Evolutionary conservation across 257 asterid genomes (phyloP).

Genomic region (Vinca minor): DNA sequence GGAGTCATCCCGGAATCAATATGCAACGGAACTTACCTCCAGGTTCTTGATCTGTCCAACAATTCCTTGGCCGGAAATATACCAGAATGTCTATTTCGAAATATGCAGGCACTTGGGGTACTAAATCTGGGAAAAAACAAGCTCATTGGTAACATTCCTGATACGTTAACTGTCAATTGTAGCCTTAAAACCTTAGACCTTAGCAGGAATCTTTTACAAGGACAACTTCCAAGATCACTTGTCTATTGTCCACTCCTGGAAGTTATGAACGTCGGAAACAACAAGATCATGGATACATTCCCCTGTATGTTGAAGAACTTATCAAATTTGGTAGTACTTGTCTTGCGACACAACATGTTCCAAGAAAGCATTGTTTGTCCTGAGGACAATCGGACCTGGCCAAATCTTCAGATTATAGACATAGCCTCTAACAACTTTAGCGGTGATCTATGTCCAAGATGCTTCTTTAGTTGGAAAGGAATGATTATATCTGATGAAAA

Average conservation of each 20-base stretch:
- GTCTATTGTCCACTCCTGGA: conserved; percentile 27
- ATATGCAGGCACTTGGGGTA: not conserved
- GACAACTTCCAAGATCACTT: conserved; percentile 34
- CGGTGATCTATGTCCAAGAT: conserved; percentile 14
- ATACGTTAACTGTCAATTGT: conserved; percentile 21
- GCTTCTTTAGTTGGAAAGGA: conserved; percentile 23
- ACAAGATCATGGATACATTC: conserved; percentile 27
- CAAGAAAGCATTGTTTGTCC: conserved; percentile 25
- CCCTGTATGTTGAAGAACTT: conserved; percentile 26
- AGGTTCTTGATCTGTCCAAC: conserved; percentile 40
- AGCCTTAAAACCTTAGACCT: conserved; percentile 32
- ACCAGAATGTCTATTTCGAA: conserved; percentile 27
- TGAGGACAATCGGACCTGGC: conserved; percentile 12
- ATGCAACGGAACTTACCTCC: conserved; percentile 24
- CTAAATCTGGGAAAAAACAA: conserved; percentile 17
- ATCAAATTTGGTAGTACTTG: conserved; percentile 13
- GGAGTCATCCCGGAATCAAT: conserved; percentile 39
- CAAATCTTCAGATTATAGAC: conserved; percentile 28
- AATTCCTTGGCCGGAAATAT: conserved; percentile 31
- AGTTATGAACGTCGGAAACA: conserved; percentile 41
- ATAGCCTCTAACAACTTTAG: conserved; percentile 26
- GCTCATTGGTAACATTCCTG: conserved; percentile 31
- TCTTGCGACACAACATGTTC: conserved; percentile 21
- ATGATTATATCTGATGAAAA: conserved; percentile 16
- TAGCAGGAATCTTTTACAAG: conserved; percentile 24